Base-by-base conservation (phyloP, 768 basidiomycete genomes). In the Roridomyces roridus region DNA sequence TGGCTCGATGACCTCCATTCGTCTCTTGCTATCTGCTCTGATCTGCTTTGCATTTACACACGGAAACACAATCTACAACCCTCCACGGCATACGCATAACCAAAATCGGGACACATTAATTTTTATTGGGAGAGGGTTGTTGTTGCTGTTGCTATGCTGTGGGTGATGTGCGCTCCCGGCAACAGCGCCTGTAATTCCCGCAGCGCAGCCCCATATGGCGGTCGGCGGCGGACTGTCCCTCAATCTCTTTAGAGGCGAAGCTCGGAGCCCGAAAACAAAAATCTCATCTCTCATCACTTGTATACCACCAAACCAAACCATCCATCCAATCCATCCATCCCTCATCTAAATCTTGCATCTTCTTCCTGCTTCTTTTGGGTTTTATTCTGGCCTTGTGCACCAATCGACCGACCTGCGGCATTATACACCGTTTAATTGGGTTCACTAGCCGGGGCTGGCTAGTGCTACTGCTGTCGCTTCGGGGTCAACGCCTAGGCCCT, bases 181-280 rank as follows among this genome's bases (percentile, higher is more conserved):
- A 9, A n/a, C 21, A 40, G 20, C 39, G 39, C 39, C 15, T 40
- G 10, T 40, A 40, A n/a, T 23, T 17, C 10, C 39, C 21, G n/a
- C 21, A 18, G 39, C 39, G 39, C 47, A 51, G 51, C 57, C 43
- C 58, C 58, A 59, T 59, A 31, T 41, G 58, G 52, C 43, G 47
- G n/a, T n/a, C n/a, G n/a, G 18, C 43, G 17, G 18, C 40, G 41
- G 14, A 36, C 48, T 25, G 24, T 44, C 21, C 36, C 57, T 37
- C 29, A 54, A 35, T 65, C 62, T 49, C 63, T 50, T 39, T 65
- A 65, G 64, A 65, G 57, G 57, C 55, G 49, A 46, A 36, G 57
- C 28, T n/a, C n/a, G n/a, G n/a, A n/a, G n/a, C n/a, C n/a, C n/a
- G n/a, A n/a, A n/a, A n/a, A 55, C 59, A 39, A 53, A 54, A 61